Base-by-base conservation (phyloP, 768 basidiomycete genomes). In the Suillus subalutaceus region DNA sequence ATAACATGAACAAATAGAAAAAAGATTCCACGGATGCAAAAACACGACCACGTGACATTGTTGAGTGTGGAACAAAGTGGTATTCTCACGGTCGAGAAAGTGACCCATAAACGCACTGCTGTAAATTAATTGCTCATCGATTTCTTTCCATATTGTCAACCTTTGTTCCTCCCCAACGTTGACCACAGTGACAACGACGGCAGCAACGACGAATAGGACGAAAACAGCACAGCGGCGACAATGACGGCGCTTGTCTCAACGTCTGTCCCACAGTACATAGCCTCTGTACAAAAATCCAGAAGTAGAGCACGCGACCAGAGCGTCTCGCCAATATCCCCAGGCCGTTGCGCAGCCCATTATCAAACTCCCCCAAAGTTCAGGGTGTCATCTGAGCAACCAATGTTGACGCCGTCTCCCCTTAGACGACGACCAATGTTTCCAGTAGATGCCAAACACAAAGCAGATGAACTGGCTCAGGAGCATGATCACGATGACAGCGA, bases 361-460 rank as follows among this genome's bases (percentile, higher is more conserved):
- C 73, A 75, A 56, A 79, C 80, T 1, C 80, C 81, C n/a, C 78
- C 78, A 4, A 72, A 74, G 46, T 65, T 75, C 55, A 65, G 66
- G 59, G 67, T 72, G 63, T 65, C 72, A 62, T 67, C 78, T 41
- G 77, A 82, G 50, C 84, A 80, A 40, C 85, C 88, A 55, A 85
- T 89, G 85, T 81, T 86, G 58, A 86, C 88, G 1, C 87, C 90
- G 26, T 90, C 90, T 6, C 88, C 88, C 13, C 81, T 87, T 66
- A 80, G 85, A 62, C 81, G 81, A 68, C 79, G 78, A 13, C 77
- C 78, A 18, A 77, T 82, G 62, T 83, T 82, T 70, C 74, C 80
- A 6, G 73, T 72, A 61, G 40, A 30, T 40, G 40, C 40, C 16
- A 30, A 20, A 37, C 40, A 41, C 18, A 76, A 70, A 0, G 66